phyloP scores from a whole-genome alignment of 1,284 basidiomycete species.

The Trametes pubescens region DNA sequence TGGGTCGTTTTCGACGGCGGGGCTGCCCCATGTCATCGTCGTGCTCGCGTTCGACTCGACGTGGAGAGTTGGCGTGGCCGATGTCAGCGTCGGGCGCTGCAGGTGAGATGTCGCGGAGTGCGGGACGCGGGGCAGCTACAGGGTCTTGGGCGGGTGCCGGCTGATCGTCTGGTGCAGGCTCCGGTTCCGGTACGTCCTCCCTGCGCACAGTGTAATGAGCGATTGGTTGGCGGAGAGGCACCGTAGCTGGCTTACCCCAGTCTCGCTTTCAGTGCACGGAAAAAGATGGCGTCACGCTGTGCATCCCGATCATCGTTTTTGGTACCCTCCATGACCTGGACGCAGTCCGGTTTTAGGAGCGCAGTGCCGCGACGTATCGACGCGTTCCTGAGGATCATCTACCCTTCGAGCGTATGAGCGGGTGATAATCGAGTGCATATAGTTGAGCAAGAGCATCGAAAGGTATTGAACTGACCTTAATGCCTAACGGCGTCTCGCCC shows the following conservation, averaged over 20 bases:
- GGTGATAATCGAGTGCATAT: not conserved
- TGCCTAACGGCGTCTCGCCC: slow-evolving; percentile 74
- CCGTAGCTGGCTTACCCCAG: slow-evolving; percentile 59
- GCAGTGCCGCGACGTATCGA: slow-evolving; percentile 69
- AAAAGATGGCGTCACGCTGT: slow-evolving; percentile 60
- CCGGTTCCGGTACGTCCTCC: slow-evolving; percentile 15
- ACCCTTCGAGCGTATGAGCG: slow-evolving; percentile 6
- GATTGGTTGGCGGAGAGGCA: not conserved
- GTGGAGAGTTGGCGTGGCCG: slow-evolving; percentile 30
- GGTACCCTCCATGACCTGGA: slow-evolving; percentile 62
- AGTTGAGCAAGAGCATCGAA: not conserved
- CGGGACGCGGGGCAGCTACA: slow-evolving; percentile 29
- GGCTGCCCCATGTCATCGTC: slow-evolving; percentile 55
- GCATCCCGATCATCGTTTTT: slow-evolving; percentile 64
- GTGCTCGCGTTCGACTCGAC: slow-evolving; percentile 27
- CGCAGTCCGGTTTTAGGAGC: slow-evolving; percentile 71
- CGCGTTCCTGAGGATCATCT: slow-evolving; percentile 74
- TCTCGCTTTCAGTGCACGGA: slow-evolving; percentile 60
- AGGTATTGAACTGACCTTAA: slow-evolving; percentile 59
- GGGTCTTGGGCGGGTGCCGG: slow-evolving; percentile 12
- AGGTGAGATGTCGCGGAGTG: slow-evolving; percentile 37
- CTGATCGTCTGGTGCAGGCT: slow-evolving; percentile 12
- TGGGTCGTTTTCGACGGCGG: slow-evolving; percentile 47
- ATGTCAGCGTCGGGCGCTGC: slow-evolving; percentile 31
- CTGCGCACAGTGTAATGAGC: not conserved